Conservation (phyloP, 2,329 filamentous ascomycete genomes). For the Sclerotinia subarctica region DNA sequence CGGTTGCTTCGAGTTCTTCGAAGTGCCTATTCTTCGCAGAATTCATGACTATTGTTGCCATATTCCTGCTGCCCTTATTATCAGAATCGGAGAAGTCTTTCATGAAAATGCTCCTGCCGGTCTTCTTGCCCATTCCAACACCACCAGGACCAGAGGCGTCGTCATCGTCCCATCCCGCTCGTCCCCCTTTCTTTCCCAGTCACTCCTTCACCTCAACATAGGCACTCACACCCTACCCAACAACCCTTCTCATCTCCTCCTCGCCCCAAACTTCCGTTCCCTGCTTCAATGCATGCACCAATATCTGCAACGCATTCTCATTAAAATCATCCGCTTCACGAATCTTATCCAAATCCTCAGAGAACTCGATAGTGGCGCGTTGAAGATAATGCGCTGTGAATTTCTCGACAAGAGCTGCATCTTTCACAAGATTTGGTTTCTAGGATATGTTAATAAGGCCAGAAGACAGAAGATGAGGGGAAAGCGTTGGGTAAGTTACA, state of each 20-base stretch:
- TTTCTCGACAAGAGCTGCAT: conserved; percentile 49
- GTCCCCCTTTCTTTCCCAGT: not conserved
- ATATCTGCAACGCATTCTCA: conserved; percentile 58
- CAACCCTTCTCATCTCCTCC: conserved; percentile 47
- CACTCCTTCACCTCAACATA: conserved; percentile 4
- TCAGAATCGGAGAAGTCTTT: not conserved
- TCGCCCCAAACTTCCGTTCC: conserved; percentile 59
- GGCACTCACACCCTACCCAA: conserved; percentile 15
- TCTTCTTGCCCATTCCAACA: not conserved
- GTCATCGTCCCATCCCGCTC: not conserved
- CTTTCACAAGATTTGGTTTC: conserved; percentile 25
- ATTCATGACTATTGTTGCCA: not conserved
- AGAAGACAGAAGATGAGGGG: not conserved
- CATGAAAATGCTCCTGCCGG: not conserved
- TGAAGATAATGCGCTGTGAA: conserved; percentile 59
- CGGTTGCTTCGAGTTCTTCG: not conserved
- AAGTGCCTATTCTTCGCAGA: not conserved
- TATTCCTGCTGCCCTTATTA: not conserved
- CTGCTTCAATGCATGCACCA: conserved; percentile 67
- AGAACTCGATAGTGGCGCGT: conserved; percentile 65
- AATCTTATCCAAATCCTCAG: conserved; percentile 70
- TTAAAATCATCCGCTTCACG: conserved; percentile 69
- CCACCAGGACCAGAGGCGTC: not conserved
- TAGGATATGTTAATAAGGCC: not conserved
- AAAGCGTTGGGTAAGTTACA: not conserved